Conservation (phyloP, 1,284 basidiomycete species). For the Rhodotorula sp. region DNA sequence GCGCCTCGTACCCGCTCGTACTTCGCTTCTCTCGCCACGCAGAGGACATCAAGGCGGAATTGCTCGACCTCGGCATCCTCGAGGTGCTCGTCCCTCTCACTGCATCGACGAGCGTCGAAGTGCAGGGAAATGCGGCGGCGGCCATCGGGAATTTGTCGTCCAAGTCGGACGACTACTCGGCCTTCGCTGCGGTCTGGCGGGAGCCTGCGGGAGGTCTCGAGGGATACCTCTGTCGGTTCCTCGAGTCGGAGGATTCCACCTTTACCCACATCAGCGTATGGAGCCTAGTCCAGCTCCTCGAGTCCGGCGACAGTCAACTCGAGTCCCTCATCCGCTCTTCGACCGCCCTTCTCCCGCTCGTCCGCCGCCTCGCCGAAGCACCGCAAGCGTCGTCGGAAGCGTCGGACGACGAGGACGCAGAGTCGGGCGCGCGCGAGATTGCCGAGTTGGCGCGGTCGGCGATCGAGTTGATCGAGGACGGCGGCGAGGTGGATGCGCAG, state of each 20-base stretch:
- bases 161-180: slow-evolving; percentile 98
- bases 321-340: slow-evolving; percentile 85
- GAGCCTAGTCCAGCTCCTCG: slow-evolving; percentile 96
- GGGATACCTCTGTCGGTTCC: slow-evolving; percentile 89
- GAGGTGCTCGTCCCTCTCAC: slow-evolving; percentile 97
- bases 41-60: slow-evolving; percentile 92
- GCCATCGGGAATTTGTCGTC: slow-evolving; percentile 96
- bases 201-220: slow-evolving; percentile 97
- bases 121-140: slow-evolving; percentile 97
- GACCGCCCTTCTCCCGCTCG: slow-evolving; percentile 73
- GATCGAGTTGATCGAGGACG: slow-evolving; percentile 67
- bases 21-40: too few relatives aligned
- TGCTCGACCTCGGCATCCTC: slow-evolving; percentile 97
- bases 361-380: slow-evolving; percentile 69
- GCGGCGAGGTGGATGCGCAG: neutral
- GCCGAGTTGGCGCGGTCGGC: slow-evolving; percentile 78
- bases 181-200: slow-evolving; percentile 98
- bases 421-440: slow-evolving; percentile 79
- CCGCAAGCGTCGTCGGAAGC: slow-evolving; percentile 1
- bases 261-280: slow-evolving; percentile 99
- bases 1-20: neutral
- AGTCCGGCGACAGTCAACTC: slow-evolving; percentile 75
- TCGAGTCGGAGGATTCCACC: slow-evolving; percentile 92
- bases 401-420: slow-evolving; percentile 49
- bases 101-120: slow-evolving; percentile 92